These are phyloP conservation scores for Fusarium palustre DNA, from an alignment of 2,329 filamentous ascomycete species.

Conservation along the genomic window DNA sequence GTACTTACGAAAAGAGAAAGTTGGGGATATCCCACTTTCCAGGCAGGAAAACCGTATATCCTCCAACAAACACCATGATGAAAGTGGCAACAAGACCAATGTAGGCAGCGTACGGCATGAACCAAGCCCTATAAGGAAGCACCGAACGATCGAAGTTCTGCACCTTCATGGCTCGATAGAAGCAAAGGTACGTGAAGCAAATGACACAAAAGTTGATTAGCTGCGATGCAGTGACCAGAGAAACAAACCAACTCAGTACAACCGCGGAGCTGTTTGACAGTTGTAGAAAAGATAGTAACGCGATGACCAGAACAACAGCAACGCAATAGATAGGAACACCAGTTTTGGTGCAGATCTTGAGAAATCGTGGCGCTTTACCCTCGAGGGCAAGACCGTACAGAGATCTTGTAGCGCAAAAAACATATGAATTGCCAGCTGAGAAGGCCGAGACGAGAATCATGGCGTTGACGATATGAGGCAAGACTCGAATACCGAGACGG, in stretches of 20 bases:
- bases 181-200: constrained; percentile 77
- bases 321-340: constrained; percentile 84
- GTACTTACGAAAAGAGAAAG: constrained; percentile 76
- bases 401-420: constrained; percentile 75
- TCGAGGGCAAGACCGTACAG: constrained; percentile 77
- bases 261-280: constrained; percentile 73
- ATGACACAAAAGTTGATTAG: constrained; percentile 79
- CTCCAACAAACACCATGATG: constrained; percentile 79
- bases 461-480: constrained; percentile 80
- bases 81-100: constrained; percentile 72
- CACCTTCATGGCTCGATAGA: constrained; percentile 74
- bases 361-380: constrained; percentile 71
- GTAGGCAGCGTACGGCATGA: constrained; percentile 79
- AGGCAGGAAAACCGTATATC: constrained; percentile 80
- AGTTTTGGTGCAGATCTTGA: constrained; percentile 69
- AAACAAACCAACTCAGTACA: constrained; percentile 79
- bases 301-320: constrained; percentile 71
- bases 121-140: constrained; percentile 76
- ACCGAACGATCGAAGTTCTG: constrained; percentile 76
- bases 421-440: constrained; percentile 73
- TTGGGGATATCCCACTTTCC: constrained; percentile 74
- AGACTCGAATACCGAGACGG: constrained; percentile 68
- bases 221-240: constrained; percentile 76
- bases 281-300: constrained; percentile 79
- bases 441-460: constrained; percentile 75